Evolutionary conservation across 257 asterid species (phyloP).

Genomic region (Nicotiana tomentosiformis): DNA sequence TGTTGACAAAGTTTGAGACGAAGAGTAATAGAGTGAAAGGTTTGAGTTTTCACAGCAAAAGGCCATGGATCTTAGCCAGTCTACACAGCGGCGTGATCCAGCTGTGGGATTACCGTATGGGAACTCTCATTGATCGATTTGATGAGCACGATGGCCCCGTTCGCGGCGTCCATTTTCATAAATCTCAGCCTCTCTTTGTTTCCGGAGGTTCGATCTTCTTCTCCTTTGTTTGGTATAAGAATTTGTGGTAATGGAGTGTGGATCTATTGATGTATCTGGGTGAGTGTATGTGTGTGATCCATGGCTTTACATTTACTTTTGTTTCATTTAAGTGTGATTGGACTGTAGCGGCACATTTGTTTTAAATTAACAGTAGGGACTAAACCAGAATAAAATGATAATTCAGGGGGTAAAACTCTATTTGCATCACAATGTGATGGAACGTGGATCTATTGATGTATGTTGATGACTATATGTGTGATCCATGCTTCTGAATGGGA

Average conservation of each 20-base stretch:
- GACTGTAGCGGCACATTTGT: background rate
- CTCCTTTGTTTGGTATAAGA: background rate
- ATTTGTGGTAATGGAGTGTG: background rate
- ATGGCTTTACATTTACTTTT: background rate
- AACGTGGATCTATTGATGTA: background rate
- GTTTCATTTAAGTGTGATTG: background rate
- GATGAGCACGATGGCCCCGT: slow-evolving; percentile 98
- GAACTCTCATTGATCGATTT: slow-evolving; percentile 87
- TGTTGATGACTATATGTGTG: background rate
- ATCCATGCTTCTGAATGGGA: background rate
- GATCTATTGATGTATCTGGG: background rate
- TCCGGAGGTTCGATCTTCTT: slow-evolving; percentile 63
- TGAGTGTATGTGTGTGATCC: background rate
- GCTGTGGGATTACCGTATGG: slow-evolving; percentile 99
- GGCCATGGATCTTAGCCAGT: slow-evolving; percentile 99
- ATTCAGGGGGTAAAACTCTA: background rate
- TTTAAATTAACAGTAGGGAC: background rate
- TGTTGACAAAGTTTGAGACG: slow-evolving; percentile 97
- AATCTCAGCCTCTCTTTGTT: slow-evolving; percentile 86
- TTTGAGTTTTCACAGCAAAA: slow-evolving; percentile 81
- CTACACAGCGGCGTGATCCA: slow-evolving; percentile 98
- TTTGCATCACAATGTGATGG: background rate
- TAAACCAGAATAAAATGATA: background rate
- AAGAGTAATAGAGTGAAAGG: slow-evolving; percentile 99
- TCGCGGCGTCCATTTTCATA: slow-evolving; percentile 85